Percentiles rank a stretch among this genome's conserved stretches.
Conservation (phyloP, 257 asterid species). For the Solanum paucissectum region DNA sequence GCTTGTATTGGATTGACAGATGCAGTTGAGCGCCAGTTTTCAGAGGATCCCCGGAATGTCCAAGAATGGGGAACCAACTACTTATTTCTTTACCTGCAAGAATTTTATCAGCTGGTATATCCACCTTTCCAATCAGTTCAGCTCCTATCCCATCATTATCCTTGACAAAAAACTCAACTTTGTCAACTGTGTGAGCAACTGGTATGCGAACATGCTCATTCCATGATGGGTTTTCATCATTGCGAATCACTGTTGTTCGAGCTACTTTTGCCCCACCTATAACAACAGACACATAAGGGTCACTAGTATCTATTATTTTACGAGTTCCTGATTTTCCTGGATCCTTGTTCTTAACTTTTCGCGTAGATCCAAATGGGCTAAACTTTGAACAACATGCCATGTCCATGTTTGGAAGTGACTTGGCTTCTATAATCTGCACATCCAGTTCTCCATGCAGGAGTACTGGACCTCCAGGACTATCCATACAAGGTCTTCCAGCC, state of each 20-base stretch:
- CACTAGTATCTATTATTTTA: conserved; percentile 58
- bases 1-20: conserved; percentile 3
- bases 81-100: conserved; percentile 30
- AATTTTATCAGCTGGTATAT: conserved; percentile 40
- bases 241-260: conserved; percentile 65
- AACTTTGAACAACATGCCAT: background rate
- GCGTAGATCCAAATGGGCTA: background rate
- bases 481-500: background rate
- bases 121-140: conserved; percentile 59
- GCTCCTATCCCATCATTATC: conserved; percentile 89
- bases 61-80: conserved; percentile 64
- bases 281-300: conserved; percentile 77
- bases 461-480: background rate
- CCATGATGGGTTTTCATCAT: conserved; percentile 79
- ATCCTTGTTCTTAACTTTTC: background rate
- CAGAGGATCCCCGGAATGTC: conserved; percentile 51
- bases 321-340: background rate
- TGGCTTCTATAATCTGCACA: conserved; percentile 7
- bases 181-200: conserved; percentile 69
- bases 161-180: conserved; percentile 75
- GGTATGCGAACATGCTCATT: conserved; percentile 65
- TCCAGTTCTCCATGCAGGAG: conserved; percentile 15
- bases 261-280: conserved; percentile 79
- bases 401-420: conserved; percentile 12
- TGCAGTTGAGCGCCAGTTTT: conserved; percentile 33